Conservation (phyloP, 371 early-diverging fungal species). For the Cladochytrium tenue region DNA sequence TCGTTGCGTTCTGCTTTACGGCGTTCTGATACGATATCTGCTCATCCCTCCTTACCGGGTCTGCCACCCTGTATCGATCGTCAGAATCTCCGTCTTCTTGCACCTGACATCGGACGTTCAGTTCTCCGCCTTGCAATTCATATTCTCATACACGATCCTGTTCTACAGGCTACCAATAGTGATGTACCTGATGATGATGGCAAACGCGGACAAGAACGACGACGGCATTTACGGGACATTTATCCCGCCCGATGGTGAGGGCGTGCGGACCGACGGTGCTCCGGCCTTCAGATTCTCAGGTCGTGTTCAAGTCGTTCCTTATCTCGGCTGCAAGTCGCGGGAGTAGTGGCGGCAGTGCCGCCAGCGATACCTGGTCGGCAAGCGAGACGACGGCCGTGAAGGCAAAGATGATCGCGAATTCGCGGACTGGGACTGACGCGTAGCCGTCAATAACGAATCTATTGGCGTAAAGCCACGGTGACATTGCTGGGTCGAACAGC, state of each 20-base stretch:
- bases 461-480: neutral
- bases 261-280: neutral
- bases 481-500: neutral
- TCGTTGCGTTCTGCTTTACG: no score
- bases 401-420: no score
- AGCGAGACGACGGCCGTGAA: no score
- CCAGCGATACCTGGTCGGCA: neutral
- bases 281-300: conserved; percentile 12
- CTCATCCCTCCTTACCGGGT: no score
- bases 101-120: no score
- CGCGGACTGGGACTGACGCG: conserved; percentile 14
- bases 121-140: conserved; percentile 8
- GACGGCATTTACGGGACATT: neutral
- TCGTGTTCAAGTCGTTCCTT: neutral
- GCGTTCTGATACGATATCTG: no score
- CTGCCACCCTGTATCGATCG: no score
- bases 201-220: neutral
- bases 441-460: neutral
- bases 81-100: no score
- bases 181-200: conserved; percentile 16
- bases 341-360: neutral
- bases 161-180: conserved; percentile 20
- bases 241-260: neutral
- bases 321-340: neutral
- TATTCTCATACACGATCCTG: conserved; percentile 15